A percentile compares a stretch with the other conserved stretches of the same genome.
Evolutionary conservation across 768 basidiomycete species (phyloP).

Genomic region (Ramaria rubella): DNA sequence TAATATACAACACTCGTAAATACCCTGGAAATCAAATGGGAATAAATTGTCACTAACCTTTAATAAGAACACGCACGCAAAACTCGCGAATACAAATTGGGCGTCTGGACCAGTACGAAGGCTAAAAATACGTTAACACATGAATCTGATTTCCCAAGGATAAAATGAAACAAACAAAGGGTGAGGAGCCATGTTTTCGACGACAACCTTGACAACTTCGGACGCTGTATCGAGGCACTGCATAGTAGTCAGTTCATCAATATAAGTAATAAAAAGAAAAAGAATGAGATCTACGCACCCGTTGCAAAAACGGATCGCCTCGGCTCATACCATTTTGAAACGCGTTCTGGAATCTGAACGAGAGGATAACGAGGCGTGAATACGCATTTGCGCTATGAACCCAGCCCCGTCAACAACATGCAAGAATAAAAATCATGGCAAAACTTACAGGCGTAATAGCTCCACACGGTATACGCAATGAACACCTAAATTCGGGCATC

Average conservation of each 20-base stretch:
- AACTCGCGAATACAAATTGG: conserved; percentile 21
- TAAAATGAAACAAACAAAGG: conserved; percentile 1
- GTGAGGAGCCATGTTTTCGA: conserved; percentile 16
- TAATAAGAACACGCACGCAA: conserved; percentile 20
- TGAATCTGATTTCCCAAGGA: conserved; percentile 39
- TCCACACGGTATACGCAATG: conserved; percentile 9
- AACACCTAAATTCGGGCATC: neutral
- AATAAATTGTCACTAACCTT: conserved; percentile 9
- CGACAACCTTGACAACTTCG: conserved; percentile 10
- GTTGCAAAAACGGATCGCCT: conserved; percentile 9
- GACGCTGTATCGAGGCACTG: conserved; percentile 28
- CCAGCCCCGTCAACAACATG: neutral
- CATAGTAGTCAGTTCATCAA: neutral
- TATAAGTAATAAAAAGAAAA: conserved; percentile 29
- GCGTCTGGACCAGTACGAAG: conserved; percentile 19
- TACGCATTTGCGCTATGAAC: conserved; percentile 15
- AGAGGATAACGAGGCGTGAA: conserved; percentile 21
- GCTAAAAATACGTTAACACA: conserved; percentile 32
- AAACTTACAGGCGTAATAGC: conserved; percentile 6
- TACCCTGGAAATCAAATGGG: neutral
- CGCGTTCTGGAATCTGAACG: conserved; percentile 23
- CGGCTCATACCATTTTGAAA: conserved; percentile 13
- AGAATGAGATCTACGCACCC: conserved; percentile 39
- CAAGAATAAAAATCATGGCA: neutral
- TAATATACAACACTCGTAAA: neutral